These are phyloP conservation scores for Dalbergia cultrata DNA, from an alignment of 306 rosid genomes.

Conservation along the genomic window DNA sequence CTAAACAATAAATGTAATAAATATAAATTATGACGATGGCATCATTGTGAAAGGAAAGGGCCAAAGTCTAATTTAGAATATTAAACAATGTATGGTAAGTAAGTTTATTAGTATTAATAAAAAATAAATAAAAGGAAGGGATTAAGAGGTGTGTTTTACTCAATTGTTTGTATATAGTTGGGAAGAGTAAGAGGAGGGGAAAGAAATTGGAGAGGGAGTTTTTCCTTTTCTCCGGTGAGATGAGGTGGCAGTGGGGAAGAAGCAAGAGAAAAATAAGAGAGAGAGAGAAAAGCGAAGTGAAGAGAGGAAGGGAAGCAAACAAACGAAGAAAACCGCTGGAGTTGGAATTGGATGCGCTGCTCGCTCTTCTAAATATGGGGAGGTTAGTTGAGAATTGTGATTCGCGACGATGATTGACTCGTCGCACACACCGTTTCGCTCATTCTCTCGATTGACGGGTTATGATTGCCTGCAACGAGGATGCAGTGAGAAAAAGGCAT, in stretches of 20 bases:
- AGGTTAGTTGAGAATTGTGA: slow-evolving; percentile 56
- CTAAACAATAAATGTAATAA: too few species aligned
- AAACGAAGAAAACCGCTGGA: slow-evolving; percentile 20
- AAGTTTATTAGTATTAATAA: background rate
- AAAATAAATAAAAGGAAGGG: background rate
- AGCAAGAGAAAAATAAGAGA: background rate
- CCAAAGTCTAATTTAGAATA: slow-evolving; percentile 32
- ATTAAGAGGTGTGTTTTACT: background rate
- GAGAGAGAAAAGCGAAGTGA: background rate
- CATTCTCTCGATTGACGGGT: background rate
- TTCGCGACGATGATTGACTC: slow-evolving; percentile 37
- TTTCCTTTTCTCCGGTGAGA: slow-evolving; percentile 33
- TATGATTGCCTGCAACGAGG: slow-evolving; percentile 47
- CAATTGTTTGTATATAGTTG: background rate
- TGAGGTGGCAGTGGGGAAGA: slow-evolving; percentile 33
- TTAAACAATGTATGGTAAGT: slow-evolving; percentile 13
- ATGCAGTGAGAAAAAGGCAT: slow-evolving; percentile 31
- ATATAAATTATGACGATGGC: background rate
- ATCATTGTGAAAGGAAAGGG: slow-evolving; percentile 20
- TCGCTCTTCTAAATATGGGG: slow-evolving; percentile 47
- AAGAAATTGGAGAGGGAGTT: slow-evolving; percentile 18
- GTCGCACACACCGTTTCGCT: background rate
- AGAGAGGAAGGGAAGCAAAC: slow-evolving; percentile 15
- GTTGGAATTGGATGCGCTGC: slow-evolving; percentile 31
- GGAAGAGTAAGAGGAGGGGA: slow-evolving; percentile 26